These are phyloP conservation scores for Cladophialophora bantiana DNA, from an alignment of 2,329 filamentous ascomycete genomes.

Conservation along the genomic window DNA sequence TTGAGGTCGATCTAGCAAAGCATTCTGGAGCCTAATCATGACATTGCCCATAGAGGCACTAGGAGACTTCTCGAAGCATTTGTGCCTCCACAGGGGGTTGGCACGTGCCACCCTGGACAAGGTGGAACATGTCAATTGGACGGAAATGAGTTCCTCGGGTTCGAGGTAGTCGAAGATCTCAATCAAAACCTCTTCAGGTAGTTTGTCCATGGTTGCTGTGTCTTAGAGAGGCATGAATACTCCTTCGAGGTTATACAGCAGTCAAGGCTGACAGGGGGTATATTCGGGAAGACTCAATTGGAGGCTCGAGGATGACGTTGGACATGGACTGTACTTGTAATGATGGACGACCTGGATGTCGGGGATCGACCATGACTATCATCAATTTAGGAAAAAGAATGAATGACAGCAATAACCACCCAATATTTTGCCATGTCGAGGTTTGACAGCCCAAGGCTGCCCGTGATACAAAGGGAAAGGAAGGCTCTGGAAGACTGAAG, in stretches of 20 bases:
- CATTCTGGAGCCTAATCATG: conserved; percentile 40
- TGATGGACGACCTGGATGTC: neutral
- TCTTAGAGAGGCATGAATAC: neutral
- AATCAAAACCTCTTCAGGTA: conserved; percentile 70
- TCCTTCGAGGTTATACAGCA: neutral
- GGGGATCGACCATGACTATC: neutral
- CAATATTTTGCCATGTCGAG: neutral
- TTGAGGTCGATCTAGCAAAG: conserved; percentile 42
- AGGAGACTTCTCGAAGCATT: conserved; percentile 77
- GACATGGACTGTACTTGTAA: neutral
- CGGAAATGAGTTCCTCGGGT: conserved; percentile 66
- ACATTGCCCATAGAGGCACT: conserved; percentile 54
- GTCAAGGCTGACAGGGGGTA: neutral
- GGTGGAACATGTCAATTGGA: conserved; percentile 73
- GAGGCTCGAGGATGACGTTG: neutral
- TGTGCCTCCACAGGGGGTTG: conserved; percentile 75
- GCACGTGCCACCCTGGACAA: conserved; percentile 75
- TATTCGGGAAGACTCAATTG: conserved; percentile 1
- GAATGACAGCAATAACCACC: neutral
- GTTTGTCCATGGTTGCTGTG: conserved; percentile 54
- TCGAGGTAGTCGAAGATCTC: conserved; percentile 61
- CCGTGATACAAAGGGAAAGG: conserved; percentile 2
- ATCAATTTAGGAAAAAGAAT: neutral
- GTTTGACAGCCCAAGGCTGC: neutral
- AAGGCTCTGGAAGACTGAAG: conserved; percentile 3